Evolutionary conservation across 148 eudicot genomes (phyloP).

Genomic region (Fallopia convolvulus): DNA sequence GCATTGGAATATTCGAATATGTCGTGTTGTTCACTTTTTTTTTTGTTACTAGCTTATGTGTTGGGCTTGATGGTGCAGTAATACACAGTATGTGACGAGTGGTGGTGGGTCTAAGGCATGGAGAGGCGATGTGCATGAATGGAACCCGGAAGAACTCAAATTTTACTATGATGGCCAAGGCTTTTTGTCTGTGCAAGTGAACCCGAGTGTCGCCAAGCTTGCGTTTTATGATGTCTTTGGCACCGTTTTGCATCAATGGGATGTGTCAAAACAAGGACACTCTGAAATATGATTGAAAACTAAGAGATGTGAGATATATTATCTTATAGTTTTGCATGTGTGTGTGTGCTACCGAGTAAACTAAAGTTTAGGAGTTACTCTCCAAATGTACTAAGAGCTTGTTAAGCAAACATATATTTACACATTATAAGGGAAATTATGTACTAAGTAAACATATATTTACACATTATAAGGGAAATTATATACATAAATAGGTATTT

Average conservation of each 20-base stretch:
- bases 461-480: background rate
- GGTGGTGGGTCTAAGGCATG: conserved; percentile 95
- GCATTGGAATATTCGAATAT: background rate
- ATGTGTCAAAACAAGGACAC: conserved; percentile 19
- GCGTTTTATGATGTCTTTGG: conserved; percentile 53
- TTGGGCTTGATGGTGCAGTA: background rate
- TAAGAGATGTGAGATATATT: background rate
- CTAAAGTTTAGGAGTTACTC: no score
- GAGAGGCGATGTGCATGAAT: conserved; percentile 41
- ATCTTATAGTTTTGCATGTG: background rate
- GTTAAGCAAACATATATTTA: background rate
- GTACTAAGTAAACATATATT: background rate
- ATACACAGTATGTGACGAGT: conserved; percentile 48
- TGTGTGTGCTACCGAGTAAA: no score
- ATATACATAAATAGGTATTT: no score
- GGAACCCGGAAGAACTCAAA: conserved; percentile 39
- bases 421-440: background rate
- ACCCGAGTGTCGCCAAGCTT: conserved; percentile 19
- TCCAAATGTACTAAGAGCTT: no score
- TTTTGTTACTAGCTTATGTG: background rate
- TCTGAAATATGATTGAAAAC: background rate
- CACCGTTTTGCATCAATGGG: conserved; percentile 54
- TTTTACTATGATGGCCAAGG: conserved; percentile 88
- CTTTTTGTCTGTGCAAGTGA: conserved; percentile 59
- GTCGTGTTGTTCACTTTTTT: background rate